phyloP scores from a whole-genome alignment of 163 green algal species.

The Trebouxia gelatinosa region DNA sequence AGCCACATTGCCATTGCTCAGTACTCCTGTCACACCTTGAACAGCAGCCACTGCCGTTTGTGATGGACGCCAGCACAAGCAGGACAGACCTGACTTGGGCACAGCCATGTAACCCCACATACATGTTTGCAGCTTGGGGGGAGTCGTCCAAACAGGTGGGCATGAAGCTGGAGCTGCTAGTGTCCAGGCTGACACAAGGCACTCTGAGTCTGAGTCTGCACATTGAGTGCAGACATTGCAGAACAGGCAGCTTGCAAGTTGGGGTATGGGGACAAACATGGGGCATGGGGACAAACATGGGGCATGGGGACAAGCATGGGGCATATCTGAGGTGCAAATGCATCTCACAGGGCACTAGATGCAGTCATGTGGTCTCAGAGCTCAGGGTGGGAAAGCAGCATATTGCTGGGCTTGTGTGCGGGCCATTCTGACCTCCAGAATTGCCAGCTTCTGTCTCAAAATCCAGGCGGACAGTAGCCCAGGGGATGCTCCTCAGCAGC shows the following conservation, averaged over 20 bases:
- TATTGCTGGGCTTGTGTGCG: too few relatives aligned
- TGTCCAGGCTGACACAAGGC: too few relatives aligned
- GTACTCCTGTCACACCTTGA: background rate
- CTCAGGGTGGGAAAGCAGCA: background rate
- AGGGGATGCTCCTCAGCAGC: conserved; percentile 13
- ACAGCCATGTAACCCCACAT: background rate
- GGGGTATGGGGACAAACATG: background rate
- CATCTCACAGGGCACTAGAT: too few relatives aligned
- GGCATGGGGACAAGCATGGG: background rate
- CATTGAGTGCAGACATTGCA: too few relatives aligned
- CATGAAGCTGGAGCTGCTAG: too few relatives aligned
- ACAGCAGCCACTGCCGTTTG: background rate
- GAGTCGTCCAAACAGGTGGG: too few relatives aligned
- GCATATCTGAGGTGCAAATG: background rate
- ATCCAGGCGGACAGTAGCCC: background rate
- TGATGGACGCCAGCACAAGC: background rate
- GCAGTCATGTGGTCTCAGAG: too few relatives aligned
- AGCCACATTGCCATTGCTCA: background rate
- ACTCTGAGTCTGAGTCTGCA: too few relatives aligned
- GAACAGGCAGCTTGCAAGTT: too few relatives aligned
- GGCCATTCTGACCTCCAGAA: conserved; percentile 26
- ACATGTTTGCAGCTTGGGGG: too few relatives aligned
- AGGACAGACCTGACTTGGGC: background rate
- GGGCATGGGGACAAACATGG: background rate
- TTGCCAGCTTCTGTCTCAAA: conserved; percentile 9